Conservation (phyloP, 805 yeast genomes). For the Metschnikowia continentalis region DNA sequence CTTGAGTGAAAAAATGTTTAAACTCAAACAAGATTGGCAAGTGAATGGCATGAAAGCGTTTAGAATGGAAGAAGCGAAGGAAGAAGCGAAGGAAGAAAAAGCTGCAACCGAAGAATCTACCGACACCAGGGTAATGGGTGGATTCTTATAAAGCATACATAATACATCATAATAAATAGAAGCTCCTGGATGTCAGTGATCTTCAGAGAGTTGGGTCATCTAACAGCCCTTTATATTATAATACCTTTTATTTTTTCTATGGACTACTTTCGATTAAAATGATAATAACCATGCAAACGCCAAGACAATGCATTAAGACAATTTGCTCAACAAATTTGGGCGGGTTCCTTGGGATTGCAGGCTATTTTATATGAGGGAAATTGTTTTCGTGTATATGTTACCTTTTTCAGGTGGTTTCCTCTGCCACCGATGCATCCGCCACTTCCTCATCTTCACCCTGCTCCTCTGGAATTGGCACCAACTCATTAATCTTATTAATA, state of each 20-base stretch:
- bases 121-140: constrained; percentile 10
- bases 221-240: not conserved
- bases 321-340: constrained; percentile 1
- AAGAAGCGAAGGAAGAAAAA: not conserved
- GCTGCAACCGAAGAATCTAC: not conserved
- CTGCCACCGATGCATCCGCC: constrained; percentile 1
- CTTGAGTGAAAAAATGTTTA: constrained; percentile 55
- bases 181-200: not conserved
- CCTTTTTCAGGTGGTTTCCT: not conserved
- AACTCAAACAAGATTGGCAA: constrained; percentile 29
- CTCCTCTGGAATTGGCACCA: constrained; percentile 45
- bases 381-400: not conserved
- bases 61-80: not conserved
- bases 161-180: not conserved
- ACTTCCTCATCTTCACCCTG: constrained; percentile 21
- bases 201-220: not conserved
- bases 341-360: not conserved
- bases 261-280: no score
- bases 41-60: constrained; percentile 12
- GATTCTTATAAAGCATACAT: constrained; percentile 5
- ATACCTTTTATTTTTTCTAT: no score
- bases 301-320: not conserved
- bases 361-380: not conserved
- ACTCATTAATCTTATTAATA: constrained; percentile 49
- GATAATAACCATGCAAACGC: not conserved